Evolutionary conservation across 495 filamentous ascomycete genomes (phyloP).

Genomic region (Hypoxylon perforatum): DNA sequence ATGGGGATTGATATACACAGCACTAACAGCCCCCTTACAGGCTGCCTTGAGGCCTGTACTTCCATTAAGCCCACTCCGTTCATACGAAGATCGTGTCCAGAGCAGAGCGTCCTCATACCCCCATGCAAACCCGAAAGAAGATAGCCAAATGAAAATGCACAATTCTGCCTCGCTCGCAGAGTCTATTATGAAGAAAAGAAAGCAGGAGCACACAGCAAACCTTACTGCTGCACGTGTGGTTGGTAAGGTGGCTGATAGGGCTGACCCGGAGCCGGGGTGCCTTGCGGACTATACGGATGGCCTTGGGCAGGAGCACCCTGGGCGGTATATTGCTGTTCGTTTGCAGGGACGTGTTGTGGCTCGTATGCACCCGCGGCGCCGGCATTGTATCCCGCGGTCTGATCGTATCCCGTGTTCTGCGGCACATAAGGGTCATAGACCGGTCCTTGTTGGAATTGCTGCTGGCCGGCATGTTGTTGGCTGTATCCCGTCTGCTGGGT

Average conservation of each 20-base stretch:
- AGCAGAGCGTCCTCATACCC: neutral
- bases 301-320: constrained; percentile 28
- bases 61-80: neutral
- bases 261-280: constrained; percentile 21
- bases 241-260: constrained; percentile 26
- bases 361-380: constrained; percentile 33
- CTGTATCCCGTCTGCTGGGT: constrained; percentile 40
- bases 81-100: neutral
- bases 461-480: constrained; percentile 32
- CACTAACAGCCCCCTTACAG: neutral
- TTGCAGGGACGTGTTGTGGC: constrained; percentile 14
- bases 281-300: constrained; percentile 35
- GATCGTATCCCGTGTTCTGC: constrained; percentile 33
- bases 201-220: neutral
- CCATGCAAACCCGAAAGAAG: neutral
- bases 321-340: constrained; percentile 16
- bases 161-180: constrained; percentile 19
- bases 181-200: neutral
- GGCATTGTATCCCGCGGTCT: constrained; percentile 29
- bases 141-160: constrained; percentile 1
- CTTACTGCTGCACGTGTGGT: neutral
- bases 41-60: neutral
- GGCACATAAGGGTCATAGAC: constrained; percentile 39
- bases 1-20: constrained; percentile 4
- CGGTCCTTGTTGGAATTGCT: constrained; percentile 30